Evolutionary conservation across 805 yeast species (phyloP).

Genomic region (Lipomyces mesembrius): DNA sequence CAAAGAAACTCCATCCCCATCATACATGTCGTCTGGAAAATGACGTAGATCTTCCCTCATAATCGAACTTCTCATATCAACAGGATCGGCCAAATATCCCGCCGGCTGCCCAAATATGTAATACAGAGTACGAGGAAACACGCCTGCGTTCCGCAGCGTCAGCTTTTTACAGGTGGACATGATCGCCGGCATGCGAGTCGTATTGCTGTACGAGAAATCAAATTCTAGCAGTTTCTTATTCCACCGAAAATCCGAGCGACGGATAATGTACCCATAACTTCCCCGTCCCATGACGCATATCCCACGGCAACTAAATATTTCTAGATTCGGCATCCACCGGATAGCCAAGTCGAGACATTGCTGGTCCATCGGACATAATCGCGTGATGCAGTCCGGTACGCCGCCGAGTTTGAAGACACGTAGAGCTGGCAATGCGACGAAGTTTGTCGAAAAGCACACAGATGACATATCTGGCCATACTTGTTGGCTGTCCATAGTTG

Average conservation of each 20-base stretch:
- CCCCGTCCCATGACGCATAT: constrained; percentile 30
- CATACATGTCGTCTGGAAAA: neutral
- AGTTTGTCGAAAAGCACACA: constrained; percentile 5
- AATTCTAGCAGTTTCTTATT: constrained; percentile 11
- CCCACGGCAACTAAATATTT: constrained; percentile 20
- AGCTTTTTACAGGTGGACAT: constrained; percentile 6
- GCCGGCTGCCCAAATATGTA: constrained; percentile 8
- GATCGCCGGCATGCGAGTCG: constrained; percentile 28
- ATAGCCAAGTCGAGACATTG: constrained; percentile 27
- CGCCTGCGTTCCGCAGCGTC: constrained; percentile 11
- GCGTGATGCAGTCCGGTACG: constrained; percentile 2
- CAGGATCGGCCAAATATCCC: constrained; percentile 19
- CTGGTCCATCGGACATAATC: constrained; percentile 23
- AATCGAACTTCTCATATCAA: constrained; percentile 6
- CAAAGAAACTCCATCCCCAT: neutral
- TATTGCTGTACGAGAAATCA: constrained; percentile 19
- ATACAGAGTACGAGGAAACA: constrained; percentile 17
- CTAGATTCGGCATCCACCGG: constrained; percentile 32
- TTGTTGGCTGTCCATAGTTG: constrained; percentile 2
- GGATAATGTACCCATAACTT: constrained; percentile 23
- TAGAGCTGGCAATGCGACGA: constrained; percentile 22
- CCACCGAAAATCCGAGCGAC: constrained; percentile 18
- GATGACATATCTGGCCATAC: constrained; percentile 31
- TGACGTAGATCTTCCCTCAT: neutral
- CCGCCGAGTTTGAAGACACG: constrained; percentile 20